Conservation (phyloP, 108 stramenopile species). For the Parietichytrium sp. region DNA sequence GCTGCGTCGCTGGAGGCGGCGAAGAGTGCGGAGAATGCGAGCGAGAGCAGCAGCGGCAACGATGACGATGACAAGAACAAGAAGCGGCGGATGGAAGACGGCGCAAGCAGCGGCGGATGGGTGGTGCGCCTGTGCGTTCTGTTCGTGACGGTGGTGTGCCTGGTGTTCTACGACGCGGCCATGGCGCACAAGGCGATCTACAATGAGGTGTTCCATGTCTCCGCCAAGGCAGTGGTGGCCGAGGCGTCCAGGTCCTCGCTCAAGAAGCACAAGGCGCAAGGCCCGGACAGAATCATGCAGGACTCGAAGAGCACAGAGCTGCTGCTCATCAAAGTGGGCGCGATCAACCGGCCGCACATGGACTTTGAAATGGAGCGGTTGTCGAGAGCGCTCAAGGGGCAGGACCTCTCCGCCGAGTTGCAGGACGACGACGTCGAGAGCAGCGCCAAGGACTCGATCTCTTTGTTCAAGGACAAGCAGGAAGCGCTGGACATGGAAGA, state of each 20-base stretch:
- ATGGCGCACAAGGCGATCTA: not conserved
- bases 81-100: not conserved
- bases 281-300: not conserved
- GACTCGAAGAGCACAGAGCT: constrained; percentile 1
- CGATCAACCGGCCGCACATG: constrained; percentile 15
- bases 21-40: too few relatives aligned
- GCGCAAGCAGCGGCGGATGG: not conserved
- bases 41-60: not conserved
- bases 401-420: not conserved
- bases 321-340: not conserved
- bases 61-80: not conserved
- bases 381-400: not conserved
- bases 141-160: not conserved
- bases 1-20: constrained; percentile 13
- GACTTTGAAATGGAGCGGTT: constrained; percentile 33
- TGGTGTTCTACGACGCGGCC: constrained; percentile 8
- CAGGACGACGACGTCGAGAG: not conserved
- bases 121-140: not conserved
- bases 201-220: not conserved
- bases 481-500: not conserved
- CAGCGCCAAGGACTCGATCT: not conserved
- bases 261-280: not conserved
- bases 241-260: not conserved
- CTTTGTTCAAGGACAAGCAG: not conserved
- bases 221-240: not conserved